phyloP scores from a whole-genome alignment of 2,329 filamentous ascomycete species.

The Fusarium nurragi region DNA sequence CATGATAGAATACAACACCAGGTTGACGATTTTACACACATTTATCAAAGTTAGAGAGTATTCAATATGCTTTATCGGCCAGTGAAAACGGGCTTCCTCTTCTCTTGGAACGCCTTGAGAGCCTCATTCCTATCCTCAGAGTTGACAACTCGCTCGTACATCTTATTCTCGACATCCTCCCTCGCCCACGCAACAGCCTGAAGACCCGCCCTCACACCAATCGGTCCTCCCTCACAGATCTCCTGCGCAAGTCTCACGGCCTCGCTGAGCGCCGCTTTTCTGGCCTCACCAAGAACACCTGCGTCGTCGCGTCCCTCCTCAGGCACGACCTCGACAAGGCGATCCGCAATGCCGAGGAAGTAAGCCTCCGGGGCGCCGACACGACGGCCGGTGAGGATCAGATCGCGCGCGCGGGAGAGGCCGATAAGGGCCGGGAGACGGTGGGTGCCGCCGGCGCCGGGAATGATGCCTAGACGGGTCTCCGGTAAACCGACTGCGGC shows the following conservation, averaged over 20 bases:
- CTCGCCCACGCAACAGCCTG: conserved; percentile 77
- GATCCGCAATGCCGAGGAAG: conserved; percentile 87
- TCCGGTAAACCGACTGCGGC: conserved; percentile 87
- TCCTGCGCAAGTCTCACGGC: conserved; percentile 81
- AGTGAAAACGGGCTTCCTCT: conserved; percentile 68
- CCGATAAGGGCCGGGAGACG: conserved; percentile 86
- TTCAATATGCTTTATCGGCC: conserved; percentile 53
- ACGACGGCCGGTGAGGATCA: conserved; percentile 89
- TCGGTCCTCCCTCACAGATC: conserved; percentile 89
- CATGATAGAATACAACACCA: not conserved
- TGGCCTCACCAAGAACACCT: conserved; percentile 64
- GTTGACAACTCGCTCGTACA: conserved; percentile 83
- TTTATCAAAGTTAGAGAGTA: not conserved
- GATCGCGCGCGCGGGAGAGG: conserved; percentile 80
- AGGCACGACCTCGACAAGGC: conserved; percentile 82
- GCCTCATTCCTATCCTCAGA: conserved; percentile 92
- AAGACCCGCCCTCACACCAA: conserved; percentile 82
- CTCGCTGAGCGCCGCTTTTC: conserved; percentile 76
- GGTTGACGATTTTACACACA: not conserved
- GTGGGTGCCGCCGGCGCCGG: conserved; percentile 92
- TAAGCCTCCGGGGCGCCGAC: conserved; percentile 87
- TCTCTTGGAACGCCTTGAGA: conserved; percentile 79
- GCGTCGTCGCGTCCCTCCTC: conserved; percentile 58
- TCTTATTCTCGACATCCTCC: conserved; percentile 84
- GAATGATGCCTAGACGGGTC: conserved; percentile 91